Evolutionary conservation across 78 protist species (phyloP).

Genomic region (Speleostelium caveatum): DNA sequence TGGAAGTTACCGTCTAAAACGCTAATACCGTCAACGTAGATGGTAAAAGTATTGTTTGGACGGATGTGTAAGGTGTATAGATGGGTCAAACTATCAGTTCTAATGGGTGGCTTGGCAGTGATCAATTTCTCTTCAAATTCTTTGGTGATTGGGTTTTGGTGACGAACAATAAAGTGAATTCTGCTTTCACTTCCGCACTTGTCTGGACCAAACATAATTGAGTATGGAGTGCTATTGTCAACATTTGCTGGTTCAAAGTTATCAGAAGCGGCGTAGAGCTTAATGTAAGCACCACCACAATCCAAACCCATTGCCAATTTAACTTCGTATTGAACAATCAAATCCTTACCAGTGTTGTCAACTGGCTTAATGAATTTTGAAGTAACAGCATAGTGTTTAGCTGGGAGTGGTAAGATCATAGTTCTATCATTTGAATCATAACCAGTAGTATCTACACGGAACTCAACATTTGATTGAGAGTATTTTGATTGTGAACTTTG

Average conservation of each 20-base stretch:
- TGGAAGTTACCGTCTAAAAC: slow-evolving; percentile 85
- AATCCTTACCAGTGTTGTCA: slow-evolving; percentile 20
- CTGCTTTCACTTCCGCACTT: slow-evolving; percentile 90
- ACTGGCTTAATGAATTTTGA: slow-evolving; percentile 1
- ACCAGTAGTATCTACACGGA: slow-evolving; percentile 13
- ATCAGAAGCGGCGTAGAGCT: slow-evolving; percentile 84
- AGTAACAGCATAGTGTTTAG: slow-evolving; percentile 56
- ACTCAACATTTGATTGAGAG: not conserved
- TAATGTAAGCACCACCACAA: slow-evolving; percentile 97
- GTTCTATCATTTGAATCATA: slow-evolving; percentile 29
- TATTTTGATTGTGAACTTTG: not conserved
- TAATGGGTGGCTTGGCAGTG: slow-evolving; percentile 49
- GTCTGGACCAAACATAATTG: slow-evolving; percentile 98
- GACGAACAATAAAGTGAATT: slow-evolving; percentile 92
- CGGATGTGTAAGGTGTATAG: slow-evolving; percentile 94
- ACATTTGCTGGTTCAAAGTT: slow-evolving; percentile 55
- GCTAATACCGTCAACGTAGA: slow-evolving; percentile 88
- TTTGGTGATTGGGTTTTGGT: slow-evolving; percentile 82
- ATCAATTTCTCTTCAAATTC: slow-evolving; percentile 77
- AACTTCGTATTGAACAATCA: slow-evolving; percentile 80
- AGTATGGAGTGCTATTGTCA: slow-evolving; percentile 88
- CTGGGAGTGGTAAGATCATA: slow-evolving; percentile 32
- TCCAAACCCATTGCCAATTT: slow-evolving; percentile 83
- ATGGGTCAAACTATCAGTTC: slow-evolving; percentile 92
- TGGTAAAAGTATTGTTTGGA: slow-evolving; percentile 95